A percentile compares a stretch with the other conserved stretches of the same genome.
phyloP scores from a whole-genome alignment of 331 rosid genomes.

The Pyrus hybrid region DNA sequence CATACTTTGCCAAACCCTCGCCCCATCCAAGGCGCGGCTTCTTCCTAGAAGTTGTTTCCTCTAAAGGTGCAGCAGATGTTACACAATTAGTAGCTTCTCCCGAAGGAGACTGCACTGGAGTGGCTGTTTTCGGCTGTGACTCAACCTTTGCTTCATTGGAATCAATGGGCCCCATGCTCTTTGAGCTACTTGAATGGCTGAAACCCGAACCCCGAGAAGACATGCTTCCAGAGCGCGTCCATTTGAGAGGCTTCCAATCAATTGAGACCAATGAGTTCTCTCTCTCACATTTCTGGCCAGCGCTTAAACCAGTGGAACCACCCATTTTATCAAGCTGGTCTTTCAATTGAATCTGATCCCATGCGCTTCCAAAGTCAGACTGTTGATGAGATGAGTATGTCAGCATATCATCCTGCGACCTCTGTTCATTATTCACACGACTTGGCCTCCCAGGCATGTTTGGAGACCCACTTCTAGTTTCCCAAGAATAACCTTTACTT shows the following conservation, averaged over 20 bases:
- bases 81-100: constrained; percentile 72
- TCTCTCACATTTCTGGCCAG: constrained; percentile 55
- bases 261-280: constrained; percentile 48
- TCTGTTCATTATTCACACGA: constrained; percentile 43
- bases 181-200: constrained; percentile 67
- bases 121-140: constrained; percentile 41
- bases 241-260: constrained; percentile 90
- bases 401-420: constrained; percentile 54
- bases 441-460: constrained; percentile 47
- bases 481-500: constrained; percentile 73
- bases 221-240: constrained; percentile 87
- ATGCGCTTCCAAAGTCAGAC: constrained; percentile 49
- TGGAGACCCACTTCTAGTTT: constrained; percentile 45
- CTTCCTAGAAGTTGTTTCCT: constrained; percentile 69
- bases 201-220: constrained; percentile 88
- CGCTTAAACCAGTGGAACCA: constrained; percentile 42
- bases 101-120: constrained; percentile 53
- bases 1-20: constrained; percentile 95
- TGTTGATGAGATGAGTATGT: constrained; percentile 49
- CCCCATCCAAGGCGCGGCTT: constrained; percentile 96
- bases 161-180: constrained; percentile 58
- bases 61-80: constrained; percentile 66
- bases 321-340: constrained; percentile 69
- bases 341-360: constrained; percentile 65
- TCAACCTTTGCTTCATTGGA: constrained; percentile 53